phyloP scores from a whole-genome alignment of 176 grass and related monocot species.

The Rhynchospora breviuscula region DNA sequence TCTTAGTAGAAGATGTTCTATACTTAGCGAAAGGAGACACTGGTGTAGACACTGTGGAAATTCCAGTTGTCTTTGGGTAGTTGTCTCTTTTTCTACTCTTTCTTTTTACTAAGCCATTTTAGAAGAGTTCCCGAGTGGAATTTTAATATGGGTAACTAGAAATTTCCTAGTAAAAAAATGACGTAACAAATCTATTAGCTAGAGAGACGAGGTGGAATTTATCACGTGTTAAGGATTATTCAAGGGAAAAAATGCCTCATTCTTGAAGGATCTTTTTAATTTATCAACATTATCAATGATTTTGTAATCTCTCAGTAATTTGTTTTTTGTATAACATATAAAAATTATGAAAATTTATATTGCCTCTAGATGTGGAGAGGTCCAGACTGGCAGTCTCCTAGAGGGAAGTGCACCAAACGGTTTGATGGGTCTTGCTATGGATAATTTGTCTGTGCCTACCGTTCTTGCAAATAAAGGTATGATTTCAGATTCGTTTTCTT shows the following conservation, averaged over 20 bases:
- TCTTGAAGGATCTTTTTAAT: background rate
- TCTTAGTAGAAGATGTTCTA: slow-evolving; percentile 39
- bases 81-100: background rate
- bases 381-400: slow-evolving; percentile 48
- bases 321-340: background rate
- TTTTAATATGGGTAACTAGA: background rate
- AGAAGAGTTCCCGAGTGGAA: background rate
- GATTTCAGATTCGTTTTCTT: slow-evolving; percentile 64
- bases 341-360: background rate
- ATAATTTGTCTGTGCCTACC: slow-evolving; percentile 55
- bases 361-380: slow-evolving; percentile 33
- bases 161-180: background rate
- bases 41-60: background rate
- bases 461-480: slow-evolving; percentile 29
- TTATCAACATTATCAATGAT: background rate
- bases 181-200: background rate
- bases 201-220: background rate
- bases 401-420: slow-evolving; percentile 27
- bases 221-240: background rate
- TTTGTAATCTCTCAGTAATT: background rate
- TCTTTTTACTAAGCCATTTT: background rate
- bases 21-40: slow-evolving; percentile 23
- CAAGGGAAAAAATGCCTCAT: background rate
- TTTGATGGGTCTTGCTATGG: slow-evolving; percentile 55
- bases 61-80: slow-evolving; percentile 43